Base-by-base conservation (phyloP, 257 asterid species). In the Fraxinus pennsylvanica region DNA sequence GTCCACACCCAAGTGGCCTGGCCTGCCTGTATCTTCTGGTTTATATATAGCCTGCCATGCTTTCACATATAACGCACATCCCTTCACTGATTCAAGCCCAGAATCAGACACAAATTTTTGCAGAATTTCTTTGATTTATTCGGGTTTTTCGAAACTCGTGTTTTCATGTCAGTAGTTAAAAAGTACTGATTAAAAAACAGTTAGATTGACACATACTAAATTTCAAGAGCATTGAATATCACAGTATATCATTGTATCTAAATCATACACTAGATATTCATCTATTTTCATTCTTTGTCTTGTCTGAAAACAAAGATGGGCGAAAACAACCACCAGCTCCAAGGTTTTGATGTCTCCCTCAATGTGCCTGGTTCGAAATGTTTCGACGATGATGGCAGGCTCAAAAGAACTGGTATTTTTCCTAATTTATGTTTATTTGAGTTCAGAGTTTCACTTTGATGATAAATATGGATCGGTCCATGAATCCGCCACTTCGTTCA, bases 321-420 rank as follows among this genome's bases (percentile, higher is more conserved):
- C 22, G 82, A 72, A 14, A 39, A 5, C 14, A 52, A 25, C 39
- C n/a, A 65, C 22, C 66, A 54, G 38, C 52, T 63, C 73, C 82
- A 77, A 14, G 82, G 39, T 12, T 76, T 68, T 33, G 86, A 81
- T 54, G 35, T 86, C 61, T 76, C 87, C 76, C 41, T 83, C 52
- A 63, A 38, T 73, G 80, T 78, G 45, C 74, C 87, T 57, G 75
- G 66, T 81, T 72, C 82, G 73, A 79, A 78, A 63, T 66, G 47
- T 65, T 84, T 84, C 38, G 91, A 88, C 25, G 91, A 88, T 39
- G 91, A 88, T 45, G 91, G 90, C 74, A 78, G 78, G 19, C 82
- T 84, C 86, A 88, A 88, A 59, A 75, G 91, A 70, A 82, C 84
- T 71, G 91, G 89, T 86, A 76, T 3, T n/a, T 3, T 27, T 45